Base-by-base conservation (phyloP, 1,284 basidiomycete genomes). In the Rhodotorula sp. region DNA sequence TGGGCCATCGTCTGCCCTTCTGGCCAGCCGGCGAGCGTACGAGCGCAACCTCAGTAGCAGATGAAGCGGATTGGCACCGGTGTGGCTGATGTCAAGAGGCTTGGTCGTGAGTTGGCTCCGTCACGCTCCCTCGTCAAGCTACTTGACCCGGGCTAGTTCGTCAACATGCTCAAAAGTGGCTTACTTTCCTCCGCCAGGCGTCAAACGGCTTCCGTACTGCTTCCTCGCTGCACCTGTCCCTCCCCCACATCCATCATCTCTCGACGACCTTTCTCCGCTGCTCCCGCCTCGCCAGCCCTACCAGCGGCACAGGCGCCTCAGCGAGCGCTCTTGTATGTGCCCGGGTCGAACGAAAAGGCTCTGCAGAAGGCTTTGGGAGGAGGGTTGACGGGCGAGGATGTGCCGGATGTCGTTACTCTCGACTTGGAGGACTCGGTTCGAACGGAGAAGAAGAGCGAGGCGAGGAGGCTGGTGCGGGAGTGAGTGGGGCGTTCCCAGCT, bases 341-440 rank as follows among this genome's bases (percentile, higher is more conserved):
- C 71, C 20, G 69, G 71, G 24, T 66, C 63, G 31, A 59, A 55
- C 28, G 47, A 58, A 4, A 70, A 71, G 51, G 54, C 46, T 13
- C 58, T 73, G 40, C 46, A 44, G 16, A 59, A 62, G 26, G 66
- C 60, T 16, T 26, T 64, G 10, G 34, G 31, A 8, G 53, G 58
- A 11, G 18, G 5, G 26, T 11, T 15, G 20, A 34, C 26, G n/a
- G 37, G 53, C 20, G 37, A 44, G 4, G 50, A 64, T 44, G 40
- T 18, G 15, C 66, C 68, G 13, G 68, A 70, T n/a, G 66, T 65
- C 4, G 22, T 68, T 20, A 68, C 68, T 13, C 64, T 73, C 20
- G 71, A 73, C 44, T 16, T 73, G 7, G 71, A 73, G 61, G 76
- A 77, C 58, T 73, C 70, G 50, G 76, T 76, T 18, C 51, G 71